Evolutionary conservation across 805 yeast genomes (phyloP).

Genomic region (Candida ortonii): DNA sequence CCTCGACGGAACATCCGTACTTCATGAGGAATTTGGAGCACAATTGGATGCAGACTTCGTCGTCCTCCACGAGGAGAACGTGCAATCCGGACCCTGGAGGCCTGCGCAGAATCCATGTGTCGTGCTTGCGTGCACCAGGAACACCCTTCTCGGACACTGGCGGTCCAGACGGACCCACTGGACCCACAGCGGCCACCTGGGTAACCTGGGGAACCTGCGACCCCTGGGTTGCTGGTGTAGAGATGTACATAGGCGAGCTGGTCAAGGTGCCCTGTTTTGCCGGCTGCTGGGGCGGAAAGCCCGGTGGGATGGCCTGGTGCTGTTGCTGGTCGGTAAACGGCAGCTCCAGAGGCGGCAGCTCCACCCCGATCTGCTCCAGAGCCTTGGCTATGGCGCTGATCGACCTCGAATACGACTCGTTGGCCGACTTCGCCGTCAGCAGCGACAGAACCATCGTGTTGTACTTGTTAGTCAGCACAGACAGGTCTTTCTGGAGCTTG

Average conservation of each 20-base stretch:
- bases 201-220: too few species aligned
- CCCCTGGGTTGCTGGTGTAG: neutral
- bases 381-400: slow-evolving; percentile 49
- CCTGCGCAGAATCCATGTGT: slow-evolving; percentile 22
- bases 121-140: too few species aligned
- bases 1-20: slow-evolving; percentile 90
- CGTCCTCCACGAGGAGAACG: slow-evolving; percentile 77
- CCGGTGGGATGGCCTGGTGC: slow-evolving; percentile 8
- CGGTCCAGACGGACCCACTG: too few species aligned
- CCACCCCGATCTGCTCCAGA: slow-evolving; percentile 57
- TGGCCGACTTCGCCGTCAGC: slow-evolving; percentile 51
- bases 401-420: slow-evolving; percentile 55
- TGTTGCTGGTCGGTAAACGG: slow-evolving; percentile 35
- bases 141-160: too few species aligned
- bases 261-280: slow-evolving; percentile 2
- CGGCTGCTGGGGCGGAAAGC: slow-evolving; percentile 1
- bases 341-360: slow-evolving; percentile 61
- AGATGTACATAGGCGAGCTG: neutral
- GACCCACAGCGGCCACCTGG: too few species aligned
- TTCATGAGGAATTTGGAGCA: slow-evolving; percentile 79
- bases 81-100: slow-evolving; percentile 47
- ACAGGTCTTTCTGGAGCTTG: slow-evolving; percentile 34
- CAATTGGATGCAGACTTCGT: slow-evolving; percentile 74
- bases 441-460: slow-evolving; percentile 62
- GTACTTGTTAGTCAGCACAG: slow-evolving; percentile 52